A percentile compares a stretch with the other conserved stretches of the same genome.
Evolutionary conservation across 805 yeast species (phyloP).

Genomic region (Kodamaea neixiangensis): DNA sequence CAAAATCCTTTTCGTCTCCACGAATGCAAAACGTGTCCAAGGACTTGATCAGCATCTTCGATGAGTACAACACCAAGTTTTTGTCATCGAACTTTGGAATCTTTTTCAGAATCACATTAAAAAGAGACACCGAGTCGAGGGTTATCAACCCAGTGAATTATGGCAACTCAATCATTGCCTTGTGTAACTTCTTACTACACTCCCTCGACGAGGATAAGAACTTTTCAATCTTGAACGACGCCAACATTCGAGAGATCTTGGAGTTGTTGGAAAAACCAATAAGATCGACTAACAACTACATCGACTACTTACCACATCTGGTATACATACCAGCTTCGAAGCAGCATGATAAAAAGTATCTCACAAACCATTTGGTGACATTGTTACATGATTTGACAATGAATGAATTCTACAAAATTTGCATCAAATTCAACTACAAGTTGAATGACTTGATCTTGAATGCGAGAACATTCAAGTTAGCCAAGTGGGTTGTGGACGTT

Average conservation of each 20-base stretch:
- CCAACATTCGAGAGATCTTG: constrained; percentile 58
- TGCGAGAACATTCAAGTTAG: constrained; percentile 64
- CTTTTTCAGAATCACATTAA: constrained; percentile 39
- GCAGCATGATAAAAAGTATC: constrained; percentile 16
- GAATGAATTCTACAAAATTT: constrained; percentile 63
- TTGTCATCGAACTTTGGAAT: constrained; percentile 36
- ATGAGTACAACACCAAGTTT: constrained; percentile 21
- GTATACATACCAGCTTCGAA: constrained; percentile 39
- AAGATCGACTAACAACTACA: constrained; percentile 38
- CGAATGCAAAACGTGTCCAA: not conserved
- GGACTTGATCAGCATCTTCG: not conserved
- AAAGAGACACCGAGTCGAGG: constrained; percentile 60
- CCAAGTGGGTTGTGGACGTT: constrained; percentile 71
- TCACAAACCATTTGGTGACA: constrained; percentile 45
- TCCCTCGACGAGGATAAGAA: constrained; percentile 66
- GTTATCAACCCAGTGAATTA: constrained; percentile 58
- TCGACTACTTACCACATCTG: constrained; percentile 44
- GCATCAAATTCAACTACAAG: constrained; percentile 61
- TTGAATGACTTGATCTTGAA: constrained; percentile 65
- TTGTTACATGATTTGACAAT: constrained; percentile 65
- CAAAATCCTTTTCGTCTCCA: not conserved
- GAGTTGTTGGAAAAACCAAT: constrained; percentile 62
- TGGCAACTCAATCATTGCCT: constrained; percentile 64
- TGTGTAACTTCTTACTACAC: constrained; percentile 57
- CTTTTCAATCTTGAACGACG: constrained; percentile 48